These are phyloP conservation scores for Graphiopsis chlorocephala DNA, from an alignment of 2,329 filamentous ascomycete species.

Conservation along the genomic window DNA sequence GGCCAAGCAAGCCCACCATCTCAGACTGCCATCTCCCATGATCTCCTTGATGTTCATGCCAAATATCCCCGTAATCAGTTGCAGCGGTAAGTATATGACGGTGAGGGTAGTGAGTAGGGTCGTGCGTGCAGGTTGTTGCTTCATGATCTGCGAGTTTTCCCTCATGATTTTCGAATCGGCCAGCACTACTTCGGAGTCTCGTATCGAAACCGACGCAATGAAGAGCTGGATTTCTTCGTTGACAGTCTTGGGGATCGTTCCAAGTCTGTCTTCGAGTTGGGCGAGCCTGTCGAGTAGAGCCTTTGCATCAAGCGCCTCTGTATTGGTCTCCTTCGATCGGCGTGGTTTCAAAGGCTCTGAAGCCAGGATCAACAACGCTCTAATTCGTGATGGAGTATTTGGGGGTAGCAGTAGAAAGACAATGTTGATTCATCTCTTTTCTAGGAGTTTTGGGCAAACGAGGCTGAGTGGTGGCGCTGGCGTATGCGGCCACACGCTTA, in stretches of 20 bases:
- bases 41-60: conserved; percentile 18
- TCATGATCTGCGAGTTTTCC: neutral
- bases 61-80: conserved; percentile 17
- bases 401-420: too few relatives aligned
- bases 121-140: neutral
- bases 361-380: too few relatives aligned
- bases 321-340: too few relatives aligned
- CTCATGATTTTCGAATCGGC: neutral
- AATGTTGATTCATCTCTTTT: too few relatives aligned
- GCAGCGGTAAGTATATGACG: conserved; percentile 16
- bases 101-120: conserved; percentile 12
- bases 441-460: too few relatives aligned
- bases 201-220: neutral
- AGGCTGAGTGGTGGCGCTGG: too few relatives aligned
- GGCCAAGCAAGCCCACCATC: conserved; percentile 1
- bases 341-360: too few relatives aligned
- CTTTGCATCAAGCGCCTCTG: neutral
- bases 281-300: neutral
- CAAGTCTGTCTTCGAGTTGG: neutral
- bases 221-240: neutral
- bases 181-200: neutral
- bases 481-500: too few relatives aligned
- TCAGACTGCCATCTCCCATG: neutral
- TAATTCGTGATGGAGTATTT: too few relatives aligned
- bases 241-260: neutral